phyloP scores from a whole-genome alignment of 2,329 filamentous ascomycete species.

The Endothia cerciana region DNA sequence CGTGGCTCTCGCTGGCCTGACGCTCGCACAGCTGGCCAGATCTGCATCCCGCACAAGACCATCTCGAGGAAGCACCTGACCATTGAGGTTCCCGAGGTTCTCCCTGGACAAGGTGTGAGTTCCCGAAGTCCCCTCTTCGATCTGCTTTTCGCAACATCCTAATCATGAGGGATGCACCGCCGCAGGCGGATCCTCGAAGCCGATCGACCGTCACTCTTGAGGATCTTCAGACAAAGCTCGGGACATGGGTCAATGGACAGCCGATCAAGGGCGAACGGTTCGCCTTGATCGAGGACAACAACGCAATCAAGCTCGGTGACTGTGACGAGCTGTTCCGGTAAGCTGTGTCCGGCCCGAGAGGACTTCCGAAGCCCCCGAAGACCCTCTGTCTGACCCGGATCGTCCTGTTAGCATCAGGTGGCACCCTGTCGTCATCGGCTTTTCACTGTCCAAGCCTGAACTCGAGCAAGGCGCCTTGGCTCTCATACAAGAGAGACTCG shows the following conservation, averaged over 20 bases:
- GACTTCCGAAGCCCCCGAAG: neutral
- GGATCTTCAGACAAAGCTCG: slow-evolving; percentile 83
- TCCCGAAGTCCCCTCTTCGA: neutral
- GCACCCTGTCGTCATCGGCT: slow-evolving; percentile 79
- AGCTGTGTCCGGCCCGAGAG: slow-evolving; percentile 13
- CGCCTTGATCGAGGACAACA: slow-evolving; percentile 59
- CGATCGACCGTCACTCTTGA: slow-evolving; percentile 74
- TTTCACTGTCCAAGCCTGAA: slow-evolving; percentile 75
- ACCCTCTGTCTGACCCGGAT: slow-evolving; percentile 10
- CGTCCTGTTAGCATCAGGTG: slow-evolving; percentile 66
- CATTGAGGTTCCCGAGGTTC: slow-evolving; percentile 70
- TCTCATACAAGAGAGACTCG: slow-evolving; percentile 67
- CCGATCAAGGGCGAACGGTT: slow-evolving; percentile 67
- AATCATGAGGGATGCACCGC: neutral
- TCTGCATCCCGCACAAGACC: slow-evolving; percentile 76
- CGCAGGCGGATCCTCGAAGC: slow-evolving; percentile 62
- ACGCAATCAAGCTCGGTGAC: slow-evolving; percentile 72
- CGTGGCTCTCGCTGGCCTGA: slow-evolving; percentile 24
- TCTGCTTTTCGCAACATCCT: slow-evolving; percentile 16
- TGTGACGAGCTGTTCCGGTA: slow-evolving; percentile 67
- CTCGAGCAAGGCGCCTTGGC: slow-evolving; percentile 63
- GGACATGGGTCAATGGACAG: slow-evolving; percentile 76
- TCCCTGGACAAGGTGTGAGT: slow-evolving; percentile 68
- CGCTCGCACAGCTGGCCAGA: slow-evolving; percentile 57
- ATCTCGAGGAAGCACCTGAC: slow-evolving; percentile 89